Conservation (phyloP, 768 basidiomycete species). For the Collybiopsis luxurians region DNA sequence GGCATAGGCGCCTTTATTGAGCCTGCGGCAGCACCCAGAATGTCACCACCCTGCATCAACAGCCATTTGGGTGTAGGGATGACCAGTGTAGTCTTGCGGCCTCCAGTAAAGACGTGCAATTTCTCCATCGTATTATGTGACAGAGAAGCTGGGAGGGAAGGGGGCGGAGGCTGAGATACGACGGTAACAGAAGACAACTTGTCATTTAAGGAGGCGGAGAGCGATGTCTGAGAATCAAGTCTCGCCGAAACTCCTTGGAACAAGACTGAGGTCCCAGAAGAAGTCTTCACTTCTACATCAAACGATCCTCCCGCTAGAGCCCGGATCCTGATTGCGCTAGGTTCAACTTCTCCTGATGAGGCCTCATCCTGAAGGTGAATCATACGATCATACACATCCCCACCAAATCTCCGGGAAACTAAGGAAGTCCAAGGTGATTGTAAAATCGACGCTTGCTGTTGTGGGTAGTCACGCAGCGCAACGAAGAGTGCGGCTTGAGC, state of each 20-base stretch:
- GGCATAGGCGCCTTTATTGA: conserved; percentile 86
- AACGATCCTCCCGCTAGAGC: conserved; percentile 41
- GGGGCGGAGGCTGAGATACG: conserved; percentile 63
- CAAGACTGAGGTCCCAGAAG: conserved; percentile 23
- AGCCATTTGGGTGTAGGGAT: conserved; percentile 74
- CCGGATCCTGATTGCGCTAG: conserved; percentile 40
- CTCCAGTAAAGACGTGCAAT: conserved; percentile 69
- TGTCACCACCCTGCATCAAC: conserved; percentile 60
- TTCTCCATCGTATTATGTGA: conserved; percentile 64
- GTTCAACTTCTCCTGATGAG: conserved; percentile 28
- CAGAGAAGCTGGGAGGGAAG: conserved; percentile 50
- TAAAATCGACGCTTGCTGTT: conserved; percentile 16
- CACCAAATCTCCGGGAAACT: conserved; percentile 74
- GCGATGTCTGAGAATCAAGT: conserved; percentile 49
- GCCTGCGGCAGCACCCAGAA: conserved; percentile 37
- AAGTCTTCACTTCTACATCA: conserved; percentile 47
- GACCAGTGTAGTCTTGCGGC: conserved; percentile 62
- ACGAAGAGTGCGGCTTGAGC: conserved; percentile 82
- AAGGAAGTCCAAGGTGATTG: conserved; percentile 70
- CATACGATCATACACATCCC: conserved; percentile 61
- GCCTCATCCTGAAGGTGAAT: conserved; percentile 63
- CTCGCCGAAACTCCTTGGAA: conserved; percentile 56
- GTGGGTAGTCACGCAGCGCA: conserved; percentile 57
- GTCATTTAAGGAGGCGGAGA: conserved; percentile 53
- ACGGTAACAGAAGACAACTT: conserved; percentile 60